Evolutionary conservation across 2,329 filamentous ascomycete species (phyloP).

Genomic region (Pestalotiopsis sp.): DNA sequence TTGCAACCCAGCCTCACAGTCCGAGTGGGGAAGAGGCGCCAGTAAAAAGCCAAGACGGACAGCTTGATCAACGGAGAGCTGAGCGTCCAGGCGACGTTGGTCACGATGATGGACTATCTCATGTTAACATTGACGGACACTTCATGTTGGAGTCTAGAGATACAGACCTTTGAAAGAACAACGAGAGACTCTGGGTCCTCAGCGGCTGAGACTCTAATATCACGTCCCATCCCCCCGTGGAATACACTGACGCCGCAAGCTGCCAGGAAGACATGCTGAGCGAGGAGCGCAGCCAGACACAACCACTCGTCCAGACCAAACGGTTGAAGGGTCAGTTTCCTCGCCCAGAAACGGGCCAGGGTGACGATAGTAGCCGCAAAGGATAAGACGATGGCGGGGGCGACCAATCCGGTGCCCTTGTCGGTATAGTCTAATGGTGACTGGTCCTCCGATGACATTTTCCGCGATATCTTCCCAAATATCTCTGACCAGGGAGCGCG

Average conservation of each 20-base stretch:
- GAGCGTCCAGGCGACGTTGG: neutral
- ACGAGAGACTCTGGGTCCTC: neutral
- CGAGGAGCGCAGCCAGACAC: neutral
- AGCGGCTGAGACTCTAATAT: neutral
- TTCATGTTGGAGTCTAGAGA: neutral
- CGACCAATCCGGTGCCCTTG: conserved; percentile 7
- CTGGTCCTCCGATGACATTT: conserved; percentile 7
- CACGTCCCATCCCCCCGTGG: neutral
- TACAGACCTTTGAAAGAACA: neutral
- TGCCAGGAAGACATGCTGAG: neutral
- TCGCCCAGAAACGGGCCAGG: neutral
- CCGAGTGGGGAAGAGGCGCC: neutral
- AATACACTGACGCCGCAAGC: neutral
- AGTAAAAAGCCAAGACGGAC: neutral
- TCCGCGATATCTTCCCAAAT: neutral
- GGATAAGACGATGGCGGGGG: neutral
- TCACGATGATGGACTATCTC: neutral
- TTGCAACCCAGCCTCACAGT: neutral
- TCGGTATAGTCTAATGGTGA: conserved; percentile 10
- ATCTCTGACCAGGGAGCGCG: neutral
- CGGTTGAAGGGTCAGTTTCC: neutral
- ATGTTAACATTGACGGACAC: neutral
- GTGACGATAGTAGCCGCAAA: neutral
- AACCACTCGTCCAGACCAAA: neutral
- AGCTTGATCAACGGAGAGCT: neutral